Percentiles rank a stretch among this genome's conserved stretches.
Evolutionary conservation across 192 early-diverging fungal species (phyloP).

Genomic region (Gorgonomyces haynaldii): DNA sequence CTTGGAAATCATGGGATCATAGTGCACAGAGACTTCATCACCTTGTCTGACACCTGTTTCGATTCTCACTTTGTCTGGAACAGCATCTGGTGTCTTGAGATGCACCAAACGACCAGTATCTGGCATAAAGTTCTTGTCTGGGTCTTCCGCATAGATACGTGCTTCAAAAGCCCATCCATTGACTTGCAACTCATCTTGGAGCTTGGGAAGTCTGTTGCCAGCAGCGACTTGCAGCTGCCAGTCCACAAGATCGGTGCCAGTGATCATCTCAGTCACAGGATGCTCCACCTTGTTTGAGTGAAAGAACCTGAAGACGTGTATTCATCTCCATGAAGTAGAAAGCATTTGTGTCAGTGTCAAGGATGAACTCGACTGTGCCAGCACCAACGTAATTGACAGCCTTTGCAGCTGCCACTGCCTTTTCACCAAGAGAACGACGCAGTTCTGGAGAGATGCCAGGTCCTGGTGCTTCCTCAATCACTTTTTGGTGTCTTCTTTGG

Average conservation of each 20-base stretch:
- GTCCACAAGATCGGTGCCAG: slow-evolving; percentile 81
- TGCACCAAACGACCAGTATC: slow-evolving; percentile 83
- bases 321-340: slow-evolving; percentile 99
- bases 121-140: slow-evolving; percentile 77
- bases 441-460: slow-evolving; percentile 66
- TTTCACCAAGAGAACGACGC: slow-evolving; percentile 58
- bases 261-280: slow-evolving; percentile 94
- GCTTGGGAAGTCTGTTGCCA: slow-evolving; percentile 69
- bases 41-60: slow-evolving; percentile 90
- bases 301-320: slow-evolving; percentile 59
- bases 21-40: slow-evolving; percentile 83
- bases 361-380: slow-evolving; percentile 95
- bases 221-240: slow-evolving; percentile 89
- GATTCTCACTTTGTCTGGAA: slow-evolving; percentile 57
- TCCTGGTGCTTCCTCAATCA: slow-evolving; percentile 93
- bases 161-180: slow-evolving; percentile 94
- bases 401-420: slow-evolving; percentile 85
- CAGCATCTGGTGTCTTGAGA: slow-evolving; percentile 51
- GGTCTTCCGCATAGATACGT: slow-evolving; percentile 95
- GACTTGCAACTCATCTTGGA: slow-evolving; percentile 57
- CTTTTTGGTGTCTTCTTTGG: slow-evolving; percentile 91
- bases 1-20: slow-evolving; percentile 95
- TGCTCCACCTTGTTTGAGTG: slow-evolving; percentile 61
- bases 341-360: slow-evolving; percentile 73
- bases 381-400: slow-evolving; percentile 91